phyloP scores from a whole-genome alignment of 257 asterid genomes.

The Haberlea rhodopensis region DNA sequence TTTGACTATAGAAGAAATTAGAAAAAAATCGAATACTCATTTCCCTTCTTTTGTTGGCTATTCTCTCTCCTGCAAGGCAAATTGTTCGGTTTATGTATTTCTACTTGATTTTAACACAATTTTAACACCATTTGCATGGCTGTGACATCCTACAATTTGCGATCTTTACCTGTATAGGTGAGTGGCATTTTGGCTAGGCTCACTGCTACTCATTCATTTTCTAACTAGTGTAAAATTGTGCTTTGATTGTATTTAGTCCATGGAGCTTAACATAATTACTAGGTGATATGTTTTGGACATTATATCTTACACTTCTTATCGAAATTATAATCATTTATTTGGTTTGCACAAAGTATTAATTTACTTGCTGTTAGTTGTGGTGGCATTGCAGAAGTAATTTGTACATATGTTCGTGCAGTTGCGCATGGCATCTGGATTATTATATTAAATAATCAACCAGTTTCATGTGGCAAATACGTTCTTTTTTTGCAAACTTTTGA shows the following conservation, averaged over 20 bases:
- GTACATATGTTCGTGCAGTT: not conserved
- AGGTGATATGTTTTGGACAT: not conserved
- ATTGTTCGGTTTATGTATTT: too few relatives aligned
- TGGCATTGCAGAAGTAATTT: not conserved
- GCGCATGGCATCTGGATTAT: not conserved
- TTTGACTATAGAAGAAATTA: too few relatives aligned
- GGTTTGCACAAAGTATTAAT: not conserved
- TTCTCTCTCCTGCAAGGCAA: too few relatives aligned
- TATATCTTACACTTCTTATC: not conserved
- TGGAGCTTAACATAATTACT: not conserved
- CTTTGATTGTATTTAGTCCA: not conserved
- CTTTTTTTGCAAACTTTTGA: slow-evolving; percentile 7
- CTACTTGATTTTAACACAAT: not conserved
- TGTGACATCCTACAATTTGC: not conserved
- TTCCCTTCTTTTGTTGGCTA: too few relatives aligned
- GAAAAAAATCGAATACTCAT: too few relatives aligned
- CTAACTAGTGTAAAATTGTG: not conserved
- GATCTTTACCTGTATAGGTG: too few relatives aligned
- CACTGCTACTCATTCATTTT: too few relatives aligned
- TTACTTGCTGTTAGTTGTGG: not conserved
- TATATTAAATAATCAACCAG: not conserved
- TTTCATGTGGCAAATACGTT: slow-evolving; percentile 1
- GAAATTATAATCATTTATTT: not conserved
- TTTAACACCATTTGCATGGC: not conserved
- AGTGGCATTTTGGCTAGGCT: too few relatives aligned